These are phyloP conservation scores for Glycyrrhiza uralensis DNA, from an alignment of 306 rosid genomes.

Conservation along the genomic window DNA sequence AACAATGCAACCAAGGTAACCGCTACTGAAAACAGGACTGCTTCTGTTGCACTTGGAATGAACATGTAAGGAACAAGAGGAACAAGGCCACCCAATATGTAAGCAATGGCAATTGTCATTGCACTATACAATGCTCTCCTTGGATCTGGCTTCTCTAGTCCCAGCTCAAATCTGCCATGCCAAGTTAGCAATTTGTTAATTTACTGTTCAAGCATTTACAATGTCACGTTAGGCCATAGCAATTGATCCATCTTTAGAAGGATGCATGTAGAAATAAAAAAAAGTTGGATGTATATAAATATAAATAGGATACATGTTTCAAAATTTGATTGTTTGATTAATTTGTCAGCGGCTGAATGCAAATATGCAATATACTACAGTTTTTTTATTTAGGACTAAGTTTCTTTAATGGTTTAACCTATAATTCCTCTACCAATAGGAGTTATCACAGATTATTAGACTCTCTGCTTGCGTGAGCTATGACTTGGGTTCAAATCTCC, in stretches of 20 bases:
- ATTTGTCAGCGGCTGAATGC: not conserved
- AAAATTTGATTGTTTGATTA: too few species aligned
- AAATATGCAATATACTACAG: not conserved
- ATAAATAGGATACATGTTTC: not conserved
- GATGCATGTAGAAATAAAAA: not conserved
- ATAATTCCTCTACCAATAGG: too few species aligned
- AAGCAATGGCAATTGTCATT: conserved; percentile 74
- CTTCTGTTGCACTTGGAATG: conserved; percentile 58
- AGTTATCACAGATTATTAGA: too few species aligned
- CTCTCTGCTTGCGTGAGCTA: too few species aligned
- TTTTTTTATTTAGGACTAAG: not conserved
- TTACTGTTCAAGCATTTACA: not conserved
- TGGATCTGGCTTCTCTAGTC: conserved; percentile 93
- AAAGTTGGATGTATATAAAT: not conserved
- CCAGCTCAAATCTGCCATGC: conserved; percentile 75
- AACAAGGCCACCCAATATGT: conserved; percentile 72
- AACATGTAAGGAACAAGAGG: conserved; percentile 79
- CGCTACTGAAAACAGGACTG: conserved; percentile 53
- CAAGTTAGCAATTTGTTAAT: not conserved
- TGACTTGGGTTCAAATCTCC: too few species aligned
- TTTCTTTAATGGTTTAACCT: too few species aligned
- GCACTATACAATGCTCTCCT: conserved; percentile 89
- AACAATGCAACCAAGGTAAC: conserved; percentile 67
- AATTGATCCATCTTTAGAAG: not conserved
- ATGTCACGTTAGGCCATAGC: not conserved